These are phyloP conservation scores for Sistotremastrum suecicum DNA, from an alignment of 768 basidiomycete genomes.

Conservation along the genomic window DNA sequence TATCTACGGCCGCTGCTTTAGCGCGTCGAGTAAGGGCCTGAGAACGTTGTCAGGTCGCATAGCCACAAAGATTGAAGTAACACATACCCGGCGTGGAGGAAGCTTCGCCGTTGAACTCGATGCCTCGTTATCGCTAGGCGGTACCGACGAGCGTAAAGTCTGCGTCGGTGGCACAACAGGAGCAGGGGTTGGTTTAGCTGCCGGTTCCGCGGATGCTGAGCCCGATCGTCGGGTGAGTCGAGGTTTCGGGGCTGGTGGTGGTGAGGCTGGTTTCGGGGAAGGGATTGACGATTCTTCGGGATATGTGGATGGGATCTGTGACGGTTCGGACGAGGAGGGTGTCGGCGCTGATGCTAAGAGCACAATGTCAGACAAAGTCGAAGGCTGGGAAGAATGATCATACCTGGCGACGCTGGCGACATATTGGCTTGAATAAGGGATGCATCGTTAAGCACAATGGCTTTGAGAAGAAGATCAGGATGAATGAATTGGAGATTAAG, in stretches of 20 bases:
- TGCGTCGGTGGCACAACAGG: slow-evolving; percentile 7
- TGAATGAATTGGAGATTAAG: slow-evolving; percentile 29
- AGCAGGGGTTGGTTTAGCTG: slow-evolving; percentile 10
- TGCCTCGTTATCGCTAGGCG: too few relatives aligned
- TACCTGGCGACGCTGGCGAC: slow-evolving; percentile 8
- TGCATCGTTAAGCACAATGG: slow-evolving; percentile 25
- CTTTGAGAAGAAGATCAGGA: slow-evolving; percentile 36
- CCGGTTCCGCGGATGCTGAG: slow-evolving; percentile 25
- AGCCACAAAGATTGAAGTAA: slow-evolving; percentile 1
- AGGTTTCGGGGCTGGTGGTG: slow-evolving; percentile 3
- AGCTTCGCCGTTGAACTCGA: slow-evolving; percentile 8
- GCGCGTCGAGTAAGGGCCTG: slow-evolving; percentile 32
- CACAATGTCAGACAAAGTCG: too few relatives aligned
- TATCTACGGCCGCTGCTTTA: slow-evolving; percentile 20
- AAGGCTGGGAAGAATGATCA: slow-evolving; percentile 9
- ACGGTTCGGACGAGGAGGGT: slow-evolving; percentile 27
- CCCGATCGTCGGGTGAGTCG: slow-evolving; percentile 17
- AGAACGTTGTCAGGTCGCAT: not conserved
- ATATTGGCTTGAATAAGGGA: slow-evolving; percentile 23
- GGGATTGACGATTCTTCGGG: slow-evolving; percentile 34
- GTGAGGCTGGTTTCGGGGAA: slow-evolving; percentile 8
- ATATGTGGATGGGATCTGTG: slow-evolving; percentile 37
- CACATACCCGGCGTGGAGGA: slow-evolving; percentile 18
- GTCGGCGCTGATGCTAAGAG: not conserved
- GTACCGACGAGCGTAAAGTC: not conserved